Conservation (phyloP, 352 stramenopile genomes). For the Phytophthora ramorum region DNA sequence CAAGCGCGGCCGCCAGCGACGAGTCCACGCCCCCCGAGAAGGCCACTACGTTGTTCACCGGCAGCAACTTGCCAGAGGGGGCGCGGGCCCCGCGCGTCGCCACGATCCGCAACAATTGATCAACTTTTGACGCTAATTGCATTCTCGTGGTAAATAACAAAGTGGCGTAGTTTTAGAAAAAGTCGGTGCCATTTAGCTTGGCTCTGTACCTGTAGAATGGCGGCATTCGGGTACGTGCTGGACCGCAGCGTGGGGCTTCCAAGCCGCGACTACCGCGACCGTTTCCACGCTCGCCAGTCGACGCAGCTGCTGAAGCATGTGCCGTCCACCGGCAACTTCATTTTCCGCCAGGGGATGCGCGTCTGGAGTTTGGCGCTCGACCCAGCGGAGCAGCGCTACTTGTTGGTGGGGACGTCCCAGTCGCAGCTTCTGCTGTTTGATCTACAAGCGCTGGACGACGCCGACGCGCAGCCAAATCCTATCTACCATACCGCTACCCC, state of each 20-base stretch:
- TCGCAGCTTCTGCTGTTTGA: conserved; percentile 73
- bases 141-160: conserved; percentile 13
- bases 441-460: conserved; percentile 57
- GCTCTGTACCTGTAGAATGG: conserved; percentile 6
- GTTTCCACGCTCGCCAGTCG: conserved; percentile 36
- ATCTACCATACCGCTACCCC: conserved; percentile 16
- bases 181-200: no score
- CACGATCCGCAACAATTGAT: conserved; percentile 47
- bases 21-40: conserved; percentile 97
- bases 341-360: conserved; percentile 65
- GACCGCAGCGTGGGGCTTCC: conserved; percentile 61
- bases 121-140: conserved; percentile 39
- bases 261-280: conserved; percentile 51
- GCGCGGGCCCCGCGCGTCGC: conserved; percentile 34
- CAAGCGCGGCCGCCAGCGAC: conserved; percentile 91
- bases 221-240: conserved; percentile 61
- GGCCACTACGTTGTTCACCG: conserved; percentile 82
- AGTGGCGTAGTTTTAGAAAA: not conserved
- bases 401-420: conserved; percentile 67
- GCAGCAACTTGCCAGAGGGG: not conserved
- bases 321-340: conserved; percentile 53
- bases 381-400: conserved; percentile 57
- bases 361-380: conserved; percentile 73
- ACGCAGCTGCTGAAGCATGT: conserved; percentile 24
- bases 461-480: conserved; percentile 1